Evolutionary conservation across 805 yeast genomes (phyloP), one percentile per base, ranked within the genome.

Genomic region (Sugiyamaella floridensis): DNA sequence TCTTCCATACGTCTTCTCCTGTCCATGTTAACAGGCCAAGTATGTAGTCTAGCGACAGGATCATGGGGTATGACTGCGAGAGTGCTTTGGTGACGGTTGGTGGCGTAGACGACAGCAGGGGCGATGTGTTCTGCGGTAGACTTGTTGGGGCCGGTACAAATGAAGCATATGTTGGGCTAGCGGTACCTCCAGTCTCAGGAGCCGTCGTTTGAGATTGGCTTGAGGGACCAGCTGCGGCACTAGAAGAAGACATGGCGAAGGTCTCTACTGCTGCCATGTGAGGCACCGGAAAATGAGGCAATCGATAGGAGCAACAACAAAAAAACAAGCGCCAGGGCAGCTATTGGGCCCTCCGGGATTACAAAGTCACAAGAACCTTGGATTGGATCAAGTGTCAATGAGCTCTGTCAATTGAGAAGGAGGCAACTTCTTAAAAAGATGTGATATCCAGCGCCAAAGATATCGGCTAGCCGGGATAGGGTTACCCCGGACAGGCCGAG

Each of bases 11-110:
- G 65, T 88, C 93, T 40, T 86, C 90, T 56, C 83, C 82, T 2
- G 97, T 86, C 99, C 99, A 92, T 0, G 98, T 90, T 40, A 87
- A 67, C 41, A 89, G 75, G 43, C 87, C 82, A 51, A 89, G 73
- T 1, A 79, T 57, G 58, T 82, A 81, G 66, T 90, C 89, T 9
- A 83, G 80, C 1, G 86, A 78, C 41, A 86, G 75, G 43, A 92
- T 73, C 64, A 88, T 88, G 1, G 98, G 98, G 66, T 92, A 90
- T 9, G 95, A 81, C 55, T 81, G 77, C 41, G 89, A 80, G 49
- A 92, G 75, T 2, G 93, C 87, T 60, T 87, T 86, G 29, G 96
- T 83, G 12, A 92, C 88, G 0, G 89, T 80, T 1, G 97, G 93
- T 2, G 98, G 98, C 0, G 99, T 93, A 20, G 89, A 81, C 40